These are phyloP conservation scores for Sonneratia alba DNA, from an alignment of 345 rosid species.

Conservation along the genomic window DNA sequence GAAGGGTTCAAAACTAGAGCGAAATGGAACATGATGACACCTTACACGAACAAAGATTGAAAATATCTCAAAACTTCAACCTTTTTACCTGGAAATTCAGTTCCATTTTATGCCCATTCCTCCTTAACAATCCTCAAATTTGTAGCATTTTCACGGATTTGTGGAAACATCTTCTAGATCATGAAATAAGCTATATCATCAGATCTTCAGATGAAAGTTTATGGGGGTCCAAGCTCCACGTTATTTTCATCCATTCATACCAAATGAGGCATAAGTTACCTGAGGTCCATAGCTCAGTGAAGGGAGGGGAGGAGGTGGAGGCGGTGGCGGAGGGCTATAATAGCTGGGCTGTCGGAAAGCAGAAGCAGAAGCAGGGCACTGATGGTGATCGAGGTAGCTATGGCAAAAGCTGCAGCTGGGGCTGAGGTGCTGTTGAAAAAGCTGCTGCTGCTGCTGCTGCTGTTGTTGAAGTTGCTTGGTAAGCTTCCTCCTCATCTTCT, in stretches of 20 bases:
- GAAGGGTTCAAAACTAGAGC: too few relatives aligned
- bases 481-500: conserved; percentile 70
- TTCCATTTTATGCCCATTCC: too few relatives aligned
- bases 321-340: conserved; percentile 14
- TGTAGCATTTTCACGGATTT: too few relatives aligned
- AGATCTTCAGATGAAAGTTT: too few relatives aligned
- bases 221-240: too few relatives aligned
- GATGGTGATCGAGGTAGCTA: conserved; percentile 3
- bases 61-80: background rate
- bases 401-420: conserved; percentile 2
- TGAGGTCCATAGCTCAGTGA: conserved; percentile 20
- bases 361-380: conserved; percentile 16
- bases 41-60: background rate
- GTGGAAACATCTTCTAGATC: too few relatives aligned
- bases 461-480: conserved; percentile 59
- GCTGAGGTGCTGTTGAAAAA: background rate
- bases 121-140: too few relatives aligned
- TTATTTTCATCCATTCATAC: background rate
- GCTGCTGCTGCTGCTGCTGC: conserved; percentile 12
- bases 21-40: background rate
- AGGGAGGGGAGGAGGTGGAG: background rate
- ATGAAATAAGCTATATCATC: too few relatives aligned
- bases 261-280: conserved; percentile 14
- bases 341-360: conserved; percentile 16
- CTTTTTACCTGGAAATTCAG: background rate